These are phyloP conservation scores for Exserohilum turcica DNA, from an alignment of 2,329 filamentous ascomycete genomes.

Conservation along the genomic window DNA sequence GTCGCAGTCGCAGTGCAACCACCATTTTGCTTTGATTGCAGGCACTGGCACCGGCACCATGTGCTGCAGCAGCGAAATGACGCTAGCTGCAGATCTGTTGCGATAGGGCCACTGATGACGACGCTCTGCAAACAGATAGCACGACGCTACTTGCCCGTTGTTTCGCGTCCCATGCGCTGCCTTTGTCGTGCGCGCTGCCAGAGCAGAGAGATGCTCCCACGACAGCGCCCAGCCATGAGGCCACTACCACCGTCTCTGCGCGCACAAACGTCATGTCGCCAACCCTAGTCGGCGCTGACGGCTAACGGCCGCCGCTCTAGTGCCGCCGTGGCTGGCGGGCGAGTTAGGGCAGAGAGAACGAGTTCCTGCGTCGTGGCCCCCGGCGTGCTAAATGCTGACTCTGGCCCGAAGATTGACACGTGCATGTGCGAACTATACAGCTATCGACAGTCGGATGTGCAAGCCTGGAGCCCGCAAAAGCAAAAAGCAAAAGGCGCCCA, in stretches of 20 bases:
- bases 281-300: not conserved
- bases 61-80: slow-evolving; percentile 9
- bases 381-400: not conserved
- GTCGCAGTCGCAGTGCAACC: too few relatives aligned
- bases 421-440: too few relatives aligned
- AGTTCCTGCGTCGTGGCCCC: not conserved
- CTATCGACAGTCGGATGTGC: not conserved
- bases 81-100: slow-evolving; percentile 20
- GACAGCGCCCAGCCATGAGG: not conserved
- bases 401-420: not conserved
- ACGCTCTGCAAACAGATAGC: slow-evolving; percentile 12
- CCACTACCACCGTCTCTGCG: not conserved
- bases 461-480: not conserved
- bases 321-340: not conserved
- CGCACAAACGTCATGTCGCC: not conserved
- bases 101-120: slow-evolving; percentile 28
- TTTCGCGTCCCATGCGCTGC: not conserved
- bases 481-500: not conserved
- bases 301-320: not conserved
- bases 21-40: slow-evolving; percentile 2
- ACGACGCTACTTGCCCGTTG: not conserved
- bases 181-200: too few relatives aligned
- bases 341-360: not conserved
- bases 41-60: slow-evolving; percentile 8
- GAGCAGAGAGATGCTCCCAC: too few relatives aligned